Percentiles rank a stretch among this genome's conserved stretches.
Evolutionary conservation across 2,329 filamentous ascomycete species (phyloP).

Genomic region (Penicillium frequentans): DNA sequence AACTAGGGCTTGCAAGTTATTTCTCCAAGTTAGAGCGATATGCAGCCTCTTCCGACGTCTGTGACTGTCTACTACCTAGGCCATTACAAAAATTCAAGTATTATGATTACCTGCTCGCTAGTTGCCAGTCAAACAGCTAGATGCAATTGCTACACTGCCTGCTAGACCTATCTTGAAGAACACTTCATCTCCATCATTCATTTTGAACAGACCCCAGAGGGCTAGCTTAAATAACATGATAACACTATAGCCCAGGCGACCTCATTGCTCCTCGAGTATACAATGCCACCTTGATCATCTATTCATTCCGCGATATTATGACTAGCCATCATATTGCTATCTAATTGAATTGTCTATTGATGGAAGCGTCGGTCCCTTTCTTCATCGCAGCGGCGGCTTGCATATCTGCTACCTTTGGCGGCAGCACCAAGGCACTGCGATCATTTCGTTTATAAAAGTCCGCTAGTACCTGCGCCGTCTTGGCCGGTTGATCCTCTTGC

Average conservation of each 20-base stretch:
- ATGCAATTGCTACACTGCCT: background rate
- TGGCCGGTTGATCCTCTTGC: constrained; percentile 90
- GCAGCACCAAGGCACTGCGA: constrained; percentile 76
- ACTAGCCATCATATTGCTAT: background rate
- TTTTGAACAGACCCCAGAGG: too few species aligned
- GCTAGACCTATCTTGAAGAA: too few species aligned
- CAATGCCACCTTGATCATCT: background rate
- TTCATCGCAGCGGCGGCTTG: constrained; percentile 45
- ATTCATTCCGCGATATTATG: background rate
- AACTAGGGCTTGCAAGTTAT: too few species aligned
- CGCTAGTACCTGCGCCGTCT: constrained; percentile 78
- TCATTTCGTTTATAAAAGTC: constrained; percentile 95
- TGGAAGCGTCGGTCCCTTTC: constrained; percentile 26
- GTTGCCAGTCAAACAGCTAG: background rate
- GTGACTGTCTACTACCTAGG: too few species aligned
- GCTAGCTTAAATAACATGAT: background rate
- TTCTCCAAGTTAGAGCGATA: too few species aligned
- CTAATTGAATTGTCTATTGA: constrained; percentile 3
- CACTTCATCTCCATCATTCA: too few species aligned
- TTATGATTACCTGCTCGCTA: background rate
- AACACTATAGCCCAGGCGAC: background rate
- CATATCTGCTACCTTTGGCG: constrained; percentile 84
- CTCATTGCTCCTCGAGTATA: background rate
- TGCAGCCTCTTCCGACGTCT: too few species aligned
- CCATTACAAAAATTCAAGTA: background rate